Base-by-base conservation (phyloP, 2,329 filamentous ascomycete genomes). In the Fusarium circinatum region DNA sequence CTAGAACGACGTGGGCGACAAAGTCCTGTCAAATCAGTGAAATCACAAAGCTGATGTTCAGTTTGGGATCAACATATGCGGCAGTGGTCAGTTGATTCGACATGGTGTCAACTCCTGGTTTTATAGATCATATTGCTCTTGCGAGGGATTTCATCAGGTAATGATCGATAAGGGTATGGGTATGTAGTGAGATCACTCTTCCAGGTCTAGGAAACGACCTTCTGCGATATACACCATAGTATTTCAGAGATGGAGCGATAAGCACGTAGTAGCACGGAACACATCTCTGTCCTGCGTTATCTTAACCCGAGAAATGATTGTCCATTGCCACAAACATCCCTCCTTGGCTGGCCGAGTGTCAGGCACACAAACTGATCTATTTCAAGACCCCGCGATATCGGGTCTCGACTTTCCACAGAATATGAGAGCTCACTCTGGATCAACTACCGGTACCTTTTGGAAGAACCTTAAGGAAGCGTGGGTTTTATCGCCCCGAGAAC, bases 401-500 rank as follows among this genome's bases (percentile, higher is more conserved):
- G 30, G 49, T 30, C 26, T 36, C 45, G 41, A 47, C 36, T 48
- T 49, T 52, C 51, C 36, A 36, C 39, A 38, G 38, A 38, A 14
- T 52, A 44, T 17, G 41, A 39, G 52, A 41, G 45, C 34, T 62
- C 62, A 45, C 41, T 58, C 52, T 62, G 34, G 49, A 26, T 57
- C 44, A 74, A 47, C 49, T 36, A 47, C 30, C 44, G 44, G 44
- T 42, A 26, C n/a, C 42, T 49, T 36, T 20, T 51, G 30, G 17
- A 42, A 41, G 32, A 55, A 24, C 30, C 54, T 22, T 24, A 51
- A 15, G 60, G 36, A 30, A 57, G 32, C 52, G 26, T 61, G 41
- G 51, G 65, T 60, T 47, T 70, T 49, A 59, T 52, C 71, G 57
- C 55, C 41, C 71, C 58, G 71, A 74, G 41, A 74, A 62, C 58